Base-by-base conservation (phyloP, 23 red algal genomes). In the Gracilaria gracilis region DNA sequence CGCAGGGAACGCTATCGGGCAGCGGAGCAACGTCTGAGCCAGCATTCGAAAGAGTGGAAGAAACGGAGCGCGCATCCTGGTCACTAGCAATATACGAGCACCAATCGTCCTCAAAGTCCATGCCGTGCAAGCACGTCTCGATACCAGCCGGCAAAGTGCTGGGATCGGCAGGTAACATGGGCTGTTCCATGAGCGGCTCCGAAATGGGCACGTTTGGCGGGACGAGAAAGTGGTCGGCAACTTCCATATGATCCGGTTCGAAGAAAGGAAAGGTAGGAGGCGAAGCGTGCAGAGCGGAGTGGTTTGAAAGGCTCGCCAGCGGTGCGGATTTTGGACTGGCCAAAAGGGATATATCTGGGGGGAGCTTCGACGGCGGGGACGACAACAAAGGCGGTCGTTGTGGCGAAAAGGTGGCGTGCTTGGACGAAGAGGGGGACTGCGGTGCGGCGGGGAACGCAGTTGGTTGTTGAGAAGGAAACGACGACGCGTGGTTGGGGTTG, bases 31-130 rank as follows among this genome's bases (percentile, higher is more conserved):
- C 53, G 19, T 82, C 79, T 0, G 79, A 82, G 0, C 79, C 79
- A 12, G 79, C 79, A 62, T 24, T 65, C 4, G 79, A 82, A 16
- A 82, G 38, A 16, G 79, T 65, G 19, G 79, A 82, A 0, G 54
- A 62, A 24, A 62, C 79, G 32, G 79, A 82, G 21, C 79, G 79
- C 0, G 79, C 34, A 28, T 88, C 70, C 71, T 78, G 59, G 20
- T 88, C 84, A 38, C 70, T 88, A 4, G 84, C 54, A 75, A 88
- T 88, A 40, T 70, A 88, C 0, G 84, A 88, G 53, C 67, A 88
- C 67, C 84, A 88, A 24, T 88, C 84, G 53, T 88, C 84, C 7
- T 88, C 84, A 36, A 88, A 61, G 4, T 88, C 84, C 65, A 88
- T 75, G 25, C 40, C 66, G 24, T 88, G 58, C 49, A 88, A 21